These are phyloP conservation scores for Pseudomonodictys pantanalensis DNA, from an alignment of 495 filamentous ascomycete species.

Conservation along the genomic window DNA sequence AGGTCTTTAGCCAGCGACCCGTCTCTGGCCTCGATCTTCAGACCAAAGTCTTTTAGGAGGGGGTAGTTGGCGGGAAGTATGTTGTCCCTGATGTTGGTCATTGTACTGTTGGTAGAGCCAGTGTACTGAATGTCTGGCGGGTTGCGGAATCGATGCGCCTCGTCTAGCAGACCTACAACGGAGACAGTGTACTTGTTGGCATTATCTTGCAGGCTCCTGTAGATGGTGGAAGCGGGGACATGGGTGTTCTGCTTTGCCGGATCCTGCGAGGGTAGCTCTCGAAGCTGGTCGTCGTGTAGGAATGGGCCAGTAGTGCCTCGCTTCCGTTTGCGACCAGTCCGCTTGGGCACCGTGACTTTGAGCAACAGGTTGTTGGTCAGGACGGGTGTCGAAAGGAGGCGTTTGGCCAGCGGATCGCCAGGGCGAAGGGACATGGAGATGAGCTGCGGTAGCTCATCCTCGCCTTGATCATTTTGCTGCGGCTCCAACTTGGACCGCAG, in stretches of 20 bases:
- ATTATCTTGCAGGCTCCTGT: conserved; percentile 71
- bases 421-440: conserved; percentile 69
- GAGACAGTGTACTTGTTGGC: conserved; percentile 64
- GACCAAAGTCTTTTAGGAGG: conserved; percentile 70
- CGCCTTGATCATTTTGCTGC: background rate
- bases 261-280: too few relatives aligned
- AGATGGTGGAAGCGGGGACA: conserved; percentile 37
- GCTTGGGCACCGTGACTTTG: conserved; percentile 80
- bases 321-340: conserved; percentile 81
- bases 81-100: conserved; percentile 60
- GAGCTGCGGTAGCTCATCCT: conserved; percentile 22
- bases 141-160: conserved; percentile 83
- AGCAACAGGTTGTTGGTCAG: conserved; percentile 77
- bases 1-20: conserved; percentile 61
- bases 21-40: conserved; percentile 62
- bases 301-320: conserved; percentile 68
- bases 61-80: conserved; percentile 64
- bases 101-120: conserved; percentile 58
- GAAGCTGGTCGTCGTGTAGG: conserved; percentile 33
- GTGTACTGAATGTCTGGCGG: conserved; percentile 78
- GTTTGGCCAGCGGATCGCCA: conserved; percentile 71
- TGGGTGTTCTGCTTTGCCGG: background rate
- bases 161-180: conserved; percentile 66
- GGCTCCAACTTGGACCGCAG: conserved; percentile 5
- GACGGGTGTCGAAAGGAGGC: conserved; percentile 67